Evolutionary conservation across 208 protist species (phyloP).

Genomic region (Naegleria gruberi): DNA sequence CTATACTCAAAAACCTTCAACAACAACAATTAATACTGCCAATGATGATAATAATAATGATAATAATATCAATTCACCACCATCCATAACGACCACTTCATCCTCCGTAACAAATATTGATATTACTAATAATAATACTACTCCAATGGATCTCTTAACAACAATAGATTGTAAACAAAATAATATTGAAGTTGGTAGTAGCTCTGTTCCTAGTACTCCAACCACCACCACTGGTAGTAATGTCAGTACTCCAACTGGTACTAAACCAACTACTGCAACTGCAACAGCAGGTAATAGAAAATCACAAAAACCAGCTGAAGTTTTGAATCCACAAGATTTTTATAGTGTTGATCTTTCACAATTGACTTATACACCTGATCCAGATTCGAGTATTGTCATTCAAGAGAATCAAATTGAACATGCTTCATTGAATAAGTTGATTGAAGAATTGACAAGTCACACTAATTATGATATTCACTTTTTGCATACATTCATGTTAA

Average conservation of each 20-base stretch:
- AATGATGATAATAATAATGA: too few relatives aligned
- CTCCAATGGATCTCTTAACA: background rate
- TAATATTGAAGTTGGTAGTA: too few relatives aligned
- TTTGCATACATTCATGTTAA: slow-evolving; percentile 19
- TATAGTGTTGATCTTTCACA: background rate
- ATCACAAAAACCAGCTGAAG: background rate
- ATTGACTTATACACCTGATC: background rate
- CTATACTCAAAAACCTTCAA: too few relatives aligned
- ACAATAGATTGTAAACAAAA: too few relatives aligned
- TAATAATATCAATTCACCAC: too few relatives aligned
- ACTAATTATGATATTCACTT: slow-evolving; percentile 11
- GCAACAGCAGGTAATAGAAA: background rate
- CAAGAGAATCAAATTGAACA: background rate
- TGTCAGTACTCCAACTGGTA: background rate
- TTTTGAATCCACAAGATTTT: background rate
- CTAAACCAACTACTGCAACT: background rate
- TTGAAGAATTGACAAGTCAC: slow-evolving; percentile 1
- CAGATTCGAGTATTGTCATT: background rate
- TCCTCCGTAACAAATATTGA: too few relatives aligned
- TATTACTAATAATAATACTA: background rate
- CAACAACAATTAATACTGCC: too few relatives aligned
- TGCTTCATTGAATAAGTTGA: slow-evolving; percentile 9
- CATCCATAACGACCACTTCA: too few relatives aligned
- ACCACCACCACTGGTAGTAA: too few relatives aligned
- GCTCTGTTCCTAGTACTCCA: too few relatives aligned